Evolutionary conservation across 768 basidiomycete genomes (phyloP).

Genomic region (Lactarius sanguifluus): DNA sequence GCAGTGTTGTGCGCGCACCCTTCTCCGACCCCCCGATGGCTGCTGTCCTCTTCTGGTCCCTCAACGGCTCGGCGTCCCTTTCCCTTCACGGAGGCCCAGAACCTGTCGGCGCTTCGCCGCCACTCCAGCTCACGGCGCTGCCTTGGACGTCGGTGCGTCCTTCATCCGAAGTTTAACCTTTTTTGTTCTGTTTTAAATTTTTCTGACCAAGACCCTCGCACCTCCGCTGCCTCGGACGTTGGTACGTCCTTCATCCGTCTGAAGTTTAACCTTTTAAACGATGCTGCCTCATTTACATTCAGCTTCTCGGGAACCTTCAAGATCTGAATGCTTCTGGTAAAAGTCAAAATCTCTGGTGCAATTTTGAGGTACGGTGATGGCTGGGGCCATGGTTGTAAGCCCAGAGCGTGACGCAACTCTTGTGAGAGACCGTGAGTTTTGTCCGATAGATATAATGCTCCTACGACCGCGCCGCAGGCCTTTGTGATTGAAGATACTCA

Average conservation of each 20-base stretch:
- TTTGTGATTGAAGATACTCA: constrained; percentile 34
- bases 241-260: too few species aligned
- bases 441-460: constrained; percentile 64
- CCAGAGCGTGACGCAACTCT: constrained; percentile 65
- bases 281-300: constrained; percentile 64
- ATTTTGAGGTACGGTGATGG: constrained; percentile 57
- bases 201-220: too few species aligned
- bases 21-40: too few species aligned
- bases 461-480: constrained; percentile 70
- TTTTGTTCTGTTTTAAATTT: too few species aligned
- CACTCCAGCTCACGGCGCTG: too few species aligned
- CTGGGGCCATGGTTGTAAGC: constrained; percentile 43
- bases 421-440: constrained; percentile 56
- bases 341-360: constrained; percentile 53
- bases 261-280: constrained; percentile 37
- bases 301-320: constrained; percentile 58
- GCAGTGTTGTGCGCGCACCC: constrained; percentile 82
- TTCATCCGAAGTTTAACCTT: too few species aligned
- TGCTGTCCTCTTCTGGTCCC: too few species aligned
- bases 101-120: too few species aligned
- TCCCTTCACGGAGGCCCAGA: too few species aligned
- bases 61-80: too few species aligned
- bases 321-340: constrained; percentile 54
- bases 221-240: too few species aligned
- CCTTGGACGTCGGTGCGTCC: too few species aligned